Conservation (phyloP, 768 basidiomycete species). For the Baorangia bicolor region DNA sequence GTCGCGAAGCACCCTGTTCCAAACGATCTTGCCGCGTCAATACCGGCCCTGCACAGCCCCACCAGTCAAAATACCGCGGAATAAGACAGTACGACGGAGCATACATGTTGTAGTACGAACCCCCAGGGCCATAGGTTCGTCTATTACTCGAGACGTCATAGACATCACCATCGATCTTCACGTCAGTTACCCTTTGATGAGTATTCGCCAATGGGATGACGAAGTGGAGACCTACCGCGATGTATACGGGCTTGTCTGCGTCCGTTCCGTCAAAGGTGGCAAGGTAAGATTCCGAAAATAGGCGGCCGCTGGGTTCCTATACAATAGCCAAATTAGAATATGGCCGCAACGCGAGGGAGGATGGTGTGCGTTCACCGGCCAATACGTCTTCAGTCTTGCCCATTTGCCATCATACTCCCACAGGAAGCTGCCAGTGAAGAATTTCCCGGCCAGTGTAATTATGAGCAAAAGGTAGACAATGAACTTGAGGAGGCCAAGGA, state of each 20-base stretch:
- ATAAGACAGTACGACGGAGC: constrained; percentile 8
- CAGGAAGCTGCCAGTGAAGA: constrained; percentile 80
- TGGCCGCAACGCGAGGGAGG: background rate
- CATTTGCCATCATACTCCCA: constrained; percentile 81
- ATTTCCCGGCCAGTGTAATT: constrained; percentile 66
- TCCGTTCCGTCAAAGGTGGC: constrained; percentile 70
- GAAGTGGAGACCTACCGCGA: constrained; percentile 60
- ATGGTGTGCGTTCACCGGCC: constrained; percentile 48
- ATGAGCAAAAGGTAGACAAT: constrained; percentile 54
- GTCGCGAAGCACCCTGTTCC: constrained; percentile 91
- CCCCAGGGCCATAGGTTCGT: constrained; percentile 84
- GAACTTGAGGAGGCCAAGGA: constrained; percentile 68
- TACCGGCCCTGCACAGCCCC: constrained; percentile 59
- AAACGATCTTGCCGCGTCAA: constrained; percentile 90
- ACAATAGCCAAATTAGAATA: background rate
- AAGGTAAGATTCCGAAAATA: constrained; percentile 75
- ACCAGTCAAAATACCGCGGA: constrained; percentile 25
- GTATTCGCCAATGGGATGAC: background rate
- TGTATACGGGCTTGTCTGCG: constrained; percentile 67
- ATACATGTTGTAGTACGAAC: constrained; percentile 74
- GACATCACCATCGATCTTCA: constrained; percentile 86
- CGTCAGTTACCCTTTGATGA: constrained; percentile 10
- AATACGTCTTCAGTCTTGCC: constrained; percentile 56
- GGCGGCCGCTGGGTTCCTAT: constrained; percentile 52
- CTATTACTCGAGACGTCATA: constrained; percentile 85